Evolutionary conservation across 2,329 filamentous ascomycete species (phyloP).

Genomic region (Penicillium corylophilum): DNA sequence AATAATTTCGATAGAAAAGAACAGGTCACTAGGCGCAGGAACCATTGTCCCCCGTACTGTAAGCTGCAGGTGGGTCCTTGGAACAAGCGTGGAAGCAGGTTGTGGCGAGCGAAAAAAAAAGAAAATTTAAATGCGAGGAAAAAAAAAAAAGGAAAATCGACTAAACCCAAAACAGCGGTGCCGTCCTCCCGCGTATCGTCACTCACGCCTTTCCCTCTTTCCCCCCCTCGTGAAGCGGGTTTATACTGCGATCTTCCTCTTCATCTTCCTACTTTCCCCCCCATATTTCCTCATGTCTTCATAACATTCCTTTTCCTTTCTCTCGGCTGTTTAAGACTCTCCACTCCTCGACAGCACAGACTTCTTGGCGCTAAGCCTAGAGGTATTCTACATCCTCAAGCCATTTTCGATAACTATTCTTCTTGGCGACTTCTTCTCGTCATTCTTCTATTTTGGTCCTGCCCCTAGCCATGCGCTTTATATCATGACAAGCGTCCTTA

Average conservation of each 20-base stretch:
- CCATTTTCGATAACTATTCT: conserved; percentile 17
- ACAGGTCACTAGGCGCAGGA: conserved; percentile 12
- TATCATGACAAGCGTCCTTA: conserved; percentile 46
- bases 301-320: conserved; percentile 1
- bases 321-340: conserved; percentile 8
- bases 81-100: conserved; percentile 16
- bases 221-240: conserved; percentile 1
- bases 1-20: too few species aligned
- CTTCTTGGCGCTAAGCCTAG: conserved; percentile 15
- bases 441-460: conserved; percentile 8
- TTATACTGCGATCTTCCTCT: conserved; percentile 5
- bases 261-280: conserved; percentile 2
- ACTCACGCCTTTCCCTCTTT: conserved; percentile 7
- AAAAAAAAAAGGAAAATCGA: conserved; percentile 5
- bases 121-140: conserved; percentile 3
- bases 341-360: conserved; percentile 8
- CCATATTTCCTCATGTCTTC: not conserved
- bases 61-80: conserved; percentile 11
- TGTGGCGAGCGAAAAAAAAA: conserved; percentile 4
- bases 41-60: conserved; percentile 10
- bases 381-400: conserved; percentile 13
- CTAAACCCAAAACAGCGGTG: conserved; percentile 22
- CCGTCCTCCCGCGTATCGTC: conserved; percentile 21
- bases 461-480: conserved; percentile 36
- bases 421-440: conserved; percentile 19